Evolutionary conservation across 2,329 filamentous ascomycete species (phyloP), one percentile per base, ranked within the genome.

Genomic region (Fusarium sp.): DNA sequence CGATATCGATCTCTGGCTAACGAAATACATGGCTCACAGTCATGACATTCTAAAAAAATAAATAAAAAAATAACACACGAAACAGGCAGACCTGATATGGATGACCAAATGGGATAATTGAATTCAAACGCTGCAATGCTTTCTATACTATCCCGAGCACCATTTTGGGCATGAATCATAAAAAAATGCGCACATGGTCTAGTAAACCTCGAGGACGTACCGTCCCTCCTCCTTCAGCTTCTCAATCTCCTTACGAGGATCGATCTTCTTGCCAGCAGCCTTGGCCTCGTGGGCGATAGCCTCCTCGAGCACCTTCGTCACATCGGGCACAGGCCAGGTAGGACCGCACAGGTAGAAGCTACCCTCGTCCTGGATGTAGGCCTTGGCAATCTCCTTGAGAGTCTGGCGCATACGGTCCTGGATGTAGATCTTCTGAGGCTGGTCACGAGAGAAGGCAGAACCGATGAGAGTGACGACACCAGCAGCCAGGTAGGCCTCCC

Each of bases 361-460:
- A 57, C 96, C 96, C 73, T 96, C 91, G 71, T 97, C 88, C 75
- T 90, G 84, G 69, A 97, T 88, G 79, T 98, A 98, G 1, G 94
- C 91, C 80, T 94, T 84, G 59, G 93, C 86, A 67, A 99, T 96
- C 66, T 96, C 90, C 42, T 84, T 82, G 61, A 98, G 82, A 1
- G 91, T 93, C 86, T 98, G 87, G 58, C 96, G 87, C 96, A 99
- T 99, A 70, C 94, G 89, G 79, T 99, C 96, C 84, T 99, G 96
- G 76, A 99, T 99, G 82, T 99, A 99, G 70, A 99, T 97, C 89
- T 99, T 99, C 83, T 97, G 87, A 17, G 93, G 91, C 86, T 99
- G 96, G 78, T 99, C 96, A 77, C 96, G 91, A 60, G 93, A 97
- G 85, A 99, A 99, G 41, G 96, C 96, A 50, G 93, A 89, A 51